phyloP scores from a whole-genome alignment of 495 filamentous ascomycete genomes.

The Hypoxylon fragiforme region DNA sequence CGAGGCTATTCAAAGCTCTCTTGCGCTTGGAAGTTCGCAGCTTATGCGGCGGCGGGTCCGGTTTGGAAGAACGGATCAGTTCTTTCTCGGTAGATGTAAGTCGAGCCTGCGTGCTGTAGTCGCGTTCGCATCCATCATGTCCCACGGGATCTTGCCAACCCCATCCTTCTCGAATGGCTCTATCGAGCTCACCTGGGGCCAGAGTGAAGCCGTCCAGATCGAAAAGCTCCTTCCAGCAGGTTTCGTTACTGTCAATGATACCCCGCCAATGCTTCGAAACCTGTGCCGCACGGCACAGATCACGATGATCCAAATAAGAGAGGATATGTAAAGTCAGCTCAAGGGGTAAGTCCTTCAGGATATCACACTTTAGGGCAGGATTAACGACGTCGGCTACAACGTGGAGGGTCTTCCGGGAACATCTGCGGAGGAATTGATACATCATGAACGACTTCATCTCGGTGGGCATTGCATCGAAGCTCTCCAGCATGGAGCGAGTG shows the following conservation, averaged over 20 bases:
- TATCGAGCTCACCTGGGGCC: conserved; percentile 80
- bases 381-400: conserved; percentile 92
- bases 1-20: conserved; percentile 41
- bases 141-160: conserved; percentile 93
- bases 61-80: conserved; percentile 43
- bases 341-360: conserved; percentile 76
- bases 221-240: conserved; percentile 91
- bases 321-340: conserved; percentile 88
- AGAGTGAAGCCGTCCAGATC: conserved; percentile 79
- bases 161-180: conserved; percentile 92
- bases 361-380: conserved; percentile 95
- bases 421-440: conserved; percentile 90
- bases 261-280: conserved; percentile 94
- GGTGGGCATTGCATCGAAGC: conserved; percentile 85
- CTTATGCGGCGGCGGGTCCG: conserved; percentile 39
- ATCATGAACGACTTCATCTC: conserved; percentile 92
- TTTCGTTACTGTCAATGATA: conserved; percentile 88
- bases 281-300: conserved; percentile 88
- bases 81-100: conserved; percentile 55
- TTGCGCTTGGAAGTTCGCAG: conserved; percentile 48
- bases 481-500: conserved; percentile 81
- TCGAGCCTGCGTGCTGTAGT: conserved; percentile 62
- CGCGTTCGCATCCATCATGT: conserved; percentile 73
- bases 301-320: conserved; percentile 81
- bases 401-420: conserved; percentile 85